These are phyloP conservation scores for Funneliformis geosporum DNA, from an alignment of 192 early-diverging fungal genomes.

Conservation along the genomic window DNA sequence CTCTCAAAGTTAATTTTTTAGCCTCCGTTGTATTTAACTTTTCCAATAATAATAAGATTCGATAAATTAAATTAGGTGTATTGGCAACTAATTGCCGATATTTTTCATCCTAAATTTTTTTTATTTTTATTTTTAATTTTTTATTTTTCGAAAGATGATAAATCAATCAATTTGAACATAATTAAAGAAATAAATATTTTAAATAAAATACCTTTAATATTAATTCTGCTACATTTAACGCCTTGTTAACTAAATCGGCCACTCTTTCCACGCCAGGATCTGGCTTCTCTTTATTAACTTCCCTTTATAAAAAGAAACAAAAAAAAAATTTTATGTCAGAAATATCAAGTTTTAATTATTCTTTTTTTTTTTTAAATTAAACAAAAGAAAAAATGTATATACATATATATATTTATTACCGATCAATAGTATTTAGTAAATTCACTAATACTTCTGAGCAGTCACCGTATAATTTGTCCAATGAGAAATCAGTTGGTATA, in stretches of 20 bases:
- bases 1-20: slow-evolving; percentile 37
- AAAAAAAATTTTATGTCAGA: not conserved
- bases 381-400: not conserved
- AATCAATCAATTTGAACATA: no score
- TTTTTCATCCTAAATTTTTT: slow-evolving; percentile 38
- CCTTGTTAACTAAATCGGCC: slow-evolving; percentile 29
- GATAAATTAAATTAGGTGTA: slow-evolving; percentile 38
- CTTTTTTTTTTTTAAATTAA: not conserved
- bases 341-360: not conserved
- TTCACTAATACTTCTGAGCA: slow-evolving; percentile 41
- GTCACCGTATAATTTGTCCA: slow-evolving; percentile 40
- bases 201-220: slow-evolving; percentile 39
- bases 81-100: slow-evolving; percentile 38
- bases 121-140: no score
- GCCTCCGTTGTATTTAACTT: slow-evolving; percentile 37
- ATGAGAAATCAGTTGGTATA: slow-evolving; percentile 36
- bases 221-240: slow-evolving; percentile 36
- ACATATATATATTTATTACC: slow-evolving; percentile 18
- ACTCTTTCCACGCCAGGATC: not conserved
- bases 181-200: no score
- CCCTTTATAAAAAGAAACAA: not conserved
- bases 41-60: slow-evolving; percentile 37
- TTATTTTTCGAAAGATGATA: no score
- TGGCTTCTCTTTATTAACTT: not conserved
- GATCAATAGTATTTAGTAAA: slow-evolving; percentile 38